Evolutionary conservation across 495 filamentous ascomycete genomes (phyloP).

Genomic region (Tuber indicum): DNA sequence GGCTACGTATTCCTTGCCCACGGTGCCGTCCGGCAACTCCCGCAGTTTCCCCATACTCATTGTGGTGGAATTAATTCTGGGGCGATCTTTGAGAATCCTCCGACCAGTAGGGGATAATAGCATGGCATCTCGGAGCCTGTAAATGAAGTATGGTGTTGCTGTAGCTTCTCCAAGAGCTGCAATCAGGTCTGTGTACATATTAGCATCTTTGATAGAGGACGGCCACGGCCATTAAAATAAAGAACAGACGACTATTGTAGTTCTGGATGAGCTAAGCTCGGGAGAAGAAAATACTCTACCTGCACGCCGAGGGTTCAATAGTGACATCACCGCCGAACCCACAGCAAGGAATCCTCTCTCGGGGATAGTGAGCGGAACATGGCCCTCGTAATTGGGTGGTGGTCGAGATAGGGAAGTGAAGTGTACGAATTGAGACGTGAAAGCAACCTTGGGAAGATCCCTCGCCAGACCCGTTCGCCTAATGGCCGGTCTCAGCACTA

Average conservation of each 20-base stretch:
- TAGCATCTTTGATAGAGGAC: neutral
- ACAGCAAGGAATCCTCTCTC: constrained; percentile 73
- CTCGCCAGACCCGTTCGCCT: neutral
- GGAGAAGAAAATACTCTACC: constrained; percentile 47
- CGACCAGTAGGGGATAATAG: constrained; percentile 75
- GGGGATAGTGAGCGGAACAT: constrained; percentile 75
- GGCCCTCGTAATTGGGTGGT: constrained; percentile 76
- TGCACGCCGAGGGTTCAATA: constrained; percentile 71
- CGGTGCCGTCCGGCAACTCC: constrained; percentile 60
- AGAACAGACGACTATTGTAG: neutral
- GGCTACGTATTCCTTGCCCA: constrained; percentile 74
- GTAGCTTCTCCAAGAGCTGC: constrained; percentile 89
- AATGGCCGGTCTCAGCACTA: neutral
- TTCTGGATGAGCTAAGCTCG: neutral
- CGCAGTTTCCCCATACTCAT: constrained; percentile 67
- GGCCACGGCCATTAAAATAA: constrained; percentile 4
- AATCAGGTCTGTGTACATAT: constrained; percentile 64
- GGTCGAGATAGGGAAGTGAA: constrained; percentile 80
- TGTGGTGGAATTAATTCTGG: constrained; percentile 75
- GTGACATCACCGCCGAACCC: constrained; percentile 72
- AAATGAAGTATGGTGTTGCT: constrained; percentile 89
- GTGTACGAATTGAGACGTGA: constrained; percentile 24
- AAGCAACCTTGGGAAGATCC: neutral
- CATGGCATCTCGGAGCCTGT: constrained; percentile 87
- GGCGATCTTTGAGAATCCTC: constrained; percentile 81